Base-by-base conservation (phyloP, 495 filamentous ascomycete genomes). In the Endocarpon pusillum region DNA sequence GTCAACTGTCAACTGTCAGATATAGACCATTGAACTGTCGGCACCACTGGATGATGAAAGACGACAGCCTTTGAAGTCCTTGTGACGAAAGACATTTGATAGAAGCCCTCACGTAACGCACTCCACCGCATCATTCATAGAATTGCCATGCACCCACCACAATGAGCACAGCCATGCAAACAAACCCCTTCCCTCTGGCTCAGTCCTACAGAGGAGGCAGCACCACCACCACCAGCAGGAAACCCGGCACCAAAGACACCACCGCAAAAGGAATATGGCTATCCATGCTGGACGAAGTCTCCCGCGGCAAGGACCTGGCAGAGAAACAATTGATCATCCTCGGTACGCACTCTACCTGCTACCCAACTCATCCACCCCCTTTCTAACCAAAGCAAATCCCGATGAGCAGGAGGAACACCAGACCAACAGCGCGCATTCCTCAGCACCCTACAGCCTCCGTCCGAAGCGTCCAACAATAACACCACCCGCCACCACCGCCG, bases 261-360 rank as follows among this genome's bases (percentile, higher is more conserved):
- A 63, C 67, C 31, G 83, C 84, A 59, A 81, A 81, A 55, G 81
- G 92, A 47, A 81, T 94, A 56, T 96, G 87, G 87, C 86, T 73
- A 35, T 82, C 81, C 32, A 80, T 96, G 77, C 68, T 96, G 45
- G 82, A 92, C 54, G 69, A 69, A 37, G 85, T 87, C 42, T 82
- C 86, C 41, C 89, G 78, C 58, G 84, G 81, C 33, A 91, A 89
- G 62, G 72, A 78, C 40, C 57, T 96, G 38, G 84, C 85, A 23
- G 84, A 94, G 57, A 96, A 94, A 66, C 89, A 81, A 42, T 58
- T 94, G 26, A 49, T 96, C 20, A 72, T 94, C 18, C 61, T 96
- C 46, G 86, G 81, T 84, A 55, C 36, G 64, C 55, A 26, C 26
- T 29, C 34, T 20, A 27, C 39, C 22, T 28, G 14, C 18, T 26